These are phyloP conservation scores for Cryphonectria naterciae DNA, from an alignment of 2,329 filamentous ascomycete species.

Conservation along the genomic window DNA sequence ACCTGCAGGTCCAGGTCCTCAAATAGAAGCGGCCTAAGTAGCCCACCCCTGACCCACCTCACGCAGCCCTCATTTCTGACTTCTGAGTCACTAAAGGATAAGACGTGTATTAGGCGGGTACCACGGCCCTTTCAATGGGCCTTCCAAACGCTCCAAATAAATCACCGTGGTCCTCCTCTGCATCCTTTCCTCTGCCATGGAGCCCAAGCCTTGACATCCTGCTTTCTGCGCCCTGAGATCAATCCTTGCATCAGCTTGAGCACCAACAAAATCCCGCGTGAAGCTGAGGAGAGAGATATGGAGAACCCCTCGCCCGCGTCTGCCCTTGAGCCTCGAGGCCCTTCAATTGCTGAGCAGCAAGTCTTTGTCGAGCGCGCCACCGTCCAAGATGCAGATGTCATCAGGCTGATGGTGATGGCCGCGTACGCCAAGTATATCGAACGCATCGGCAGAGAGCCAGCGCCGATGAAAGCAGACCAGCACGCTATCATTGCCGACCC, in stretches of 20 bases:
- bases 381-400: constrained; percentile 36
- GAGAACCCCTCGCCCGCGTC: not conserved
- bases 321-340: not conserved
- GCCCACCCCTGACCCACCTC: not conserved
- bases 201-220: not conserved
- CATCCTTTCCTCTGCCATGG: not conserved
- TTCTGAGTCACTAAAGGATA: not conserved
- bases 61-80: not conserved
- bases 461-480: constrained; percentile 44
- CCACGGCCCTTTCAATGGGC: not conserved
- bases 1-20: constrained; percentile 1
- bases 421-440: constrained; percentile 42
- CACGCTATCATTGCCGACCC: constrained; percentile 32
- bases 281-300: not conserved
- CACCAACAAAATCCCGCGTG: not conserved
- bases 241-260: not conserved
- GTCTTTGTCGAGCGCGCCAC: constrained; percentile 9
- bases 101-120: constrained; percentile 1
- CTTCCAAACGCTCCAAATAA: not conserved
- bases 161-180: not conserved
- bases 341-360: not conserved
- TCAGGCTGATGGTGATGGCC: constrained; percentile 37
- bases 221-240: not conserved
- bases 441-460: constrained; percentile 41
- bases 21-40: constrained; percentile 2